These are phyloP conservation scores for Amborella trichopoda DNA, from an alignment of 164 flowering plant species.

Conservation along the genomic window DNA sequence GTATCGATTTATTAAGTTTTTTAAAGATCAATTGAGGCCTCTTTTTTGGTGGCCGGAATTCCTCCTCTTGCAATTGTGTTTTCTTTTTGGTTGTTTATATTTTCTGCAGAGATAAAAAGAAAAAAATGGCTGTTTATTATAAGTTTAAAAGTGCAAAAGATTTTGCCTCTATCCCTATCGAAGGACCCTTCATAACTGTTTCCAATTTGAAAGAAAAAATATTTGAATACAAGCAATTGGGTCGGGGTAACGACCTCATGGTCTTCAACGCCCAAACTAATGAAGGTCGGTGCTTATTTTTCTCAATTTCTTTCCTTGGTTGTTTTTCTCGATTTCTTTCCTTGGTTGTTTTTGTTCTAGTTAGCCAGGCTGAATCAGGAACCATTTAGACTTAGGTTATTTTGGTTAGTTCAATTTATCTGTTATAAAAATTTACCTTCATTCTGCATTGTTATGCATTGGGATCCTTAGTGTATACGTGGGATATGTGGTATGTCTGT, in stretches of 20 bases:
- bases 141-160: slow-evolving; percentile 99
- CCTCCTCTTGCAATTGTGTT: slow-evolving; percentile 10
- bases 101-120: slow-evolving; percentile 11
- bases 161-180: slow-evolving; percentile 78
- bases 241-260: slow-evolving; percentile 93
- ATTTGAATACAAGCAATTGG: slow-evolving; percentile 96
- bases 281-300: slow-evolving; percentile 74
- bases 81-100: slow-evolving; percentile 4
- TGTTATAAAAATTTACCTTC: not conserved
- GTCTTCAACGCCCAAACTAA: slow-evolving; percentile 93
- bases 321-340: not conserved
- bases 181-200: slow-evolving; percentile 92
- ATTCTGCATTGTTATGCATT: not conserved
- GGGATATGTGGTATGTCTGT: not conserved
- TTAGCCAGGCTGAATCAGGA: not conserved
- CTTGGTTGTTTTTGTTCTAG: slow-evolving; percentile 4
- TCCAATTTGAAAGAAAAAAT: slow-evolving; percentile 90
- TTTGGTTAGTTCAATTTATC: not conserved
- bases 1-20: too few relatives aligned
- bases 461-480: not conserved
- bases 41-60: slow-evolving; percentile 19
- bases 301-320: too few relatives aligned
- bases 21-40: slow-evolving; percentile 33
- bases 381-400: not conserved
- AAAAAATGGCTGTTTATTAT: slow-evolving; percentile 80